Evolutionary conservation across 768 basidiomycete species (phyloP), one percentile per base, ranked within the genome.

Genomic region (Pleurotus giganteus): DNA sequence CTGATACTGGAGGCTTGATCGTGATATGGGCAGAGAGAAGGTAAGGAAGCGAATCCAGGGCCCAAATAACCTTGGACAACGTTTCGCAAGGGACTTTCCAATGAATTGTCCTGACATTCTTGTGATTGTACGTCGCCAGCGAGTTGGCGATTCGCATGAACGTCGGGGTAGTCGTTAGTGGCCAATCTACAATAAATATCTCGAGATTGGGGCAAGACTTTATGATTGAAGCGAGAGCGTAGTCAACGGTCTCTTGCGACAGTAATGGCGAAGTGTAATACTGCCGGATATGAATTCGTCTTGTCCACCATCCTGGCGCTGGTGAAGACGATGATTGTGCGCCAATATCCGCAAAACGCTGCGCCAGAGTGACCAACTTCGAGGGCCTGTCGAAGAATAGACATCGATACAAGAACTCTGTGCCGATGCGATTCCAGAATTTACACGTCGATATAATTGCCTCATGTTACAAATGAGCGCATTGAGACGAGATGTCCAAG

Each of bases 171-270:
- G 62, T 66, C 2, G 78, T 73, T 71, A 90, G 74, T 0, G 87
- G 81, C 71, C 81, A 83, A 57, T 88, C 85, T 41, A 88, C 69
- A 31, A 88, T 74, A 67, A 90, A 88, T 6, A 88, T 82, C 58
- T 88, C 81, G 47, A 91, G 80, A 60, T 89, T 89, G 3, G 86
- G 85, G 57, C 85, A 88, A 53, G 80, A 86, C 11, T 70, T 69
- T 28, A 90, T 78, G 54, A 89, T 75, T 24, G 80, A 74, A 7
- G 81, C 69, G 19, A 91, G 73, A 0, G 83, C 77, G 23, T 72
- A 70, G 61, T 84, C 78, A 24, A 84, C 71, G 28, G 81, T 74
- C 8, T 77, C 71, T 61, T 80, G 70, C 4, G 76, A 74, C 2
- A 73, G 66, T 4, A 69, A 72, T 7, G 68, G 73, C 12, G 60